Base-by-base conservation (phyloP, 768 basidiomycete genomes). In the Tremella fuciformis region DNA sequence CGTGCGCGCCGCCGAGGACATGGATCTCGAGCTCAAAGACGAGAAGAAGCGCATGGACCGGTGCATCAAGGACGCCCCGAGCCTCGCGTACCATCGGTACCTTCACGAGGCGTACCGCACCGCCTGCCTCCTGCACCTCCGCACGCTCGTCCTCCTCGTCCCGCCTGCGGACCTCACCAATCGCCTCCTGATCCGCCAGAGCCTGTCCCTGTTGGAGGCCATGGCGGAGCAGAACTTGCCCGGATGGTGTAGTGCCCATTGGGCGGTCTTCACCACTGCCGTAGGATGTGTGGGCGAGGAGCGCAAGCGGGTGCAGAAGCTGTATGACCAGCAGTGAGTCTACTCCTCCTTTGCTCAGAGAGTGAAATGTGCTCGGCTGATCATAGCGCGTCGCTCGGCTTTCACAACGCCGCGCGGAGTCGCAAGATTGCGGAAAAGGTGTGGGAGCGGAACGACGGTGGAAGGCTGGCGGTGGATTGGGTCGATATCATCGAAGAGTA, bases 101-200 rank as follows among this genome's bases (percentile, higher is more conserved):
- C 55, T 71, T 4, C 71, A 71, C 59, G 69, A 73, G 26, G 69
- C 71, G 8, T 71, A 60, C 55, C 60, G 69, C 0, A 59, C 64
- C 15, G 55, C 69, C 37, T 66, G 63, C 22, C 55, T 70, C 8
- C 42, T 73, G 1, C 57, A 65, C 15, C 55, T 70, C 0, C 60
- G 54, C 13, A 53, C 49, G 8, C 62, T 62, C 34, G 69, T 71
- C 3, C 59, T 67, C 4, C 55, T 57, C 48, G 59, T 63, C 29
- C 60, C 69, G n/a, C 65, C 71, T n/a, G 47, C 37, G 22, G 57
- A 63, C 3, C 55, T 73, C 13, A 60, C 53, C 15, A 61, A 69
- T 39, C 62, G 62, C 3, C 52, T 67, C 3, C 62, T 71, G 19
- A 64, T 73, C 11, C 49, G 67, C 19, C 66, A 69, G 50, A 42